A percentile compares a stretch with the other conserved stretches of the same genome.
phyloP scores from a whole-genome alignment of 1,139 yeast species.

The Zygosaccharomyces sapae region DNA sequence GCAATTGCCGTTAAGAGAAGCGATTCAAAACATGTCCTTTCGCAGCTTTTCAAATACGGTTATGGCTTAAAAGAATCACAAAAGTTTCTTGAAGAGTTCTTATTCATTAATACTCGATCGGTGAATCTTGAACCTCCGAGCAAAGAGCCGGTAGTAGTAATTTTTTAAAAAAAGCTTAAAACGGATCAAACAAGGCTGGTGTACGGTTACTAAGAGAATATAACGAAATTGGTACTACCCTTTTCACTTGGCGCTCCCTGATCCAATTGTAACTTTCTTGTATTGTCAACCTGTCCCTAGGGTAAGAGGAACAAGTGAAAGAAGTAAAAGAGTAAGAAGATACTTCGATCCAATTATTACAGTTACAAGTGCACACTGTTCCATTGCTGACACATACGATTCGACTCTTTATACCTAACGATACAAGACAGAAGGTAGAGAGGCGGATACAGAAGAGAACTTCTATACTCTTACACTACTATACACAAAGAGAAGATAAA shows the following conservation, averaged over 20 bases:
- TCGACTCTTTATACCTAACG: too few species aligned
- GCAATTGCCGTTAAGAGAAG: background rate
- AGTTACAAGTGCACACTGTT: too few species aligned
- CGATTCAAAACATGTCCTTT: background rate
- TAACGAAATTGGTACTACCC: conserved; percentile 4
- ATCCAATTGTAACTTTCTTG: conserved; percentile 2
- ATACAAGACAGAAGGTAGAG: too few species aligned
- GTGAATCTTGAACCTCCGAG: conserved; percentile 4
- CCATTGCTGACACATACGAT: too few species aligned
- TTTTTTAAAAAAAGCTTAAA: conserved; percentile 1
- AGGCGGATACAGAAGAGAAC: too few species aligned
- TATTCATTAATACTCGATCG: conserved; percentile 2
- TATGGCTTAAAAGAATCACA: background rate
- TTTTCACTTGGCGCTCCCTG: conserved; percentile 5
- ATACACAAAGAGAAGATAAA: background rate
- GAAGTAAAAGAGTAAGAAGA: background rate
- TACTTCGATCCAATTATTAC: too few species aligned
- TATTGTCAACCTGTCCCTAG: conserved; percentile 3
- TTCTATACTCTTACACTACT: background rate
- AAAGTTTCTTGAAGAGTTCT: background rate
- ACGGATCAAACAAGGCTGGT: conserved; percentile 6
- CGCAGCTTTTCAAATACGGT: background rate
- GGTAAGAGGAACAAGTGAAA: conserved; percentile 3
- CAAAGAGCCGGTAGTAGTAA: conserved; percentile 3
- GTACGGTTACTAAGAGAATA: conserved; percentile 7